Evolutionary conservation across 73 alveolate species (phyloP), one percentile per base, ranked within the genome.

Genomic region (Symbiodinium pilosum): DNA sequence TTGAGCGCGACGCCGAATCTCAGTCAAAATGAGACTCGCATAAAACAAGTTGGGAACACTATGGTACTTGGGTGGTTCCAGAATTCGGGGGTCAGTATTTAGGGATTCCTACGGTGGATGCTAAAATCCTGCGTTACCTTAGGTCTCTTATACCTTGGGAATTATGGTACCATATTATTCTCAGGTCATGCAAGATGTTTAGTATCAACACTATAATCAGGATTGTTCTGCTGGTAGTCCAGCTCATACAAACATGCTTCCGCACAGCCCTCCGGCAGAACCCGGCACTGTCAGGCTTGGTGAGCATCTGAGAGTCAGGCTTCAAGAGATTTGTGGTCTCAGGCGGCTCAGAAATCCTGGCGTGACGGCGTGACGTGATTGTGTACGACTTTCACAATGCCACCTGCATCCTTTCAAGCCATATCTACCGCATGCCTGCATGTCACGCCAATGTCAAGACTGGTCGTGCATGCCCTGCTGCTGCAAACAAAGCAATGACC

Each of bases 1-100:
- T 84, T 84, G 75, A 84, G 56, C 56, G 75, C 93, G 28, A 84
- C 93, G 32, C 93, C 93, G 28, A 84, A 84, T 75, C 75, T 84
- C 36, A 84, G 54, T n/a, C n/a, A n/a, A n/a, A n/a, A n/a, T n/a
- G n/a, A n/a, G 44, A 4, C 47, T 34, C 3, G 16, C 16, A 7
- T 73, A 11, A 0, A n/a, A 2, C 18, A 73, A n/a, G 39, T 73
- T 73, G 44, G 86, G 32, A 71, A 18, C 42, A 41, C 7, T 41
- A 7, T 28, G 42, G 20, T 4, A 41, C 40, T 20, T 20, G 36
- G 84, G 24, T 47, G 16, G 24, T 16, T 52, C 69, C 11, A 52
- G 11, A 1, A 4, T 1, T 28, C 16, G 71, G 0, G 2, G 71
- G 26, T 21, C 71, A 21, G 26, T 30, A 3, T 3, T 54, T 30